These are phyloP conservation scores for Mycena amicta DNA, from an alignment of 768 basidiomycete species.

Conservation along the genomic window DNA sequence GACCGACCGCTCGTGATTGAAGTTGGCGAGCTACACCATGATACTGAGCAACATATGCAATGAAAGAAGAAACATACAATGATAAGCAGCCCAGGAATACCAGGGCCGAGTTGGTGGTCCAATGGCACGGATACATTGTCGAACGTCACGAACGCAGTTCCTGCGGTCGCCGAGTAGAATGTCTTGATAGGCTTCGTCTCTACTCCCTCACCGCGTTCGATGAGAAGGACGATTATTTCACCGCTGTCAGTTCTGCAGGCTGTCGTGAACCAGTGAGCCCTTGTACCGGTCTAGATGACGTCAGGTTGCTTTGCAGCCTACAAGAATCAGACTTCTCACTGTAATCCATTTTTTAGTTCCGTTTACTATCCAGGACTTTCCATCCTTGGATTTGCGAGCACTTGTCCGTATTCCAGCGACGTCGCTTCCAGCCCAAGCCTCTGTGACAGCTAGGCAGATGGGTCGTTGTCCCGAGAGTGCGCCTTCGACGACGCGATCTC, in stretches of 20 bases:
- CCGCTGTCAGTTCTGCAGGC: constrained; percentile 48
- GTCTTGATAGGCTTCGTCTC: constrained; percentile 89
- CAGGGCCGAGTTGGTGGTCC: constrained; percentile 80
- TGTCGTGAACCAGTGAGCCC: constrained; percentile 6
- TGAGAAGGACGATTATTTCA: constrained; percentile 77
- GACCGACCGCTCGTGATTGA: constrained; percentile 75
- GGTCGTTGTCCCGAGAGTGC: constrained; percentile 73
- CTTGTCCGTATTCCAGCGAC: constrained; percentile 74
- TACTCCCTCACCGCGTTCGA: constrained; percentile 80
- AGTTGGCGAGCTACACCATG: constrained; percentile 56
- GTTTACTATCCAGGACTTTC: constrained; percentile 80
- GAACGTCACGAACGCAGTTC: constrained; percentile 77
- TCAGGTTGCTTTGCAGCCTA: too few relatives aligned
- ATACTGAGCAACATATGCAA: background rate
- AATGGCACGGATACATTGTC: constrained; percentile 85
- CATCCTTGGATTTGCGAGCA: constrained; percentile 78
- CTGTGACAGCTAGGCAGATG: constrained; percentile 85
- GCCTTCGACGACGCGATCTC: constrained; percentile 60
- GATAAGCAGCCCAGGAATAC: constrained; percentile 51
- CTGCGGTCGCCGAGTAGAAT: constrained; percentile 77
- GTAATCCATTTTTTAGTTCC: constrained; percentile 39
- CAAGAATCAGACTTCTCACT: background rate
- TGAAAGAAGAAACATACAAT: constrained; percentile 1
- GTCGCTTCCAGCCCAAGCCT: constrained; percentile 87
- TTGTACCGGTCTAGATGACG: constrained; percentile 9